These are phyloP conservation scores for Lagenaria siceraria DNA, from an alignment of 306 rosid genomes.

Conservation along the genomic window DNA sequence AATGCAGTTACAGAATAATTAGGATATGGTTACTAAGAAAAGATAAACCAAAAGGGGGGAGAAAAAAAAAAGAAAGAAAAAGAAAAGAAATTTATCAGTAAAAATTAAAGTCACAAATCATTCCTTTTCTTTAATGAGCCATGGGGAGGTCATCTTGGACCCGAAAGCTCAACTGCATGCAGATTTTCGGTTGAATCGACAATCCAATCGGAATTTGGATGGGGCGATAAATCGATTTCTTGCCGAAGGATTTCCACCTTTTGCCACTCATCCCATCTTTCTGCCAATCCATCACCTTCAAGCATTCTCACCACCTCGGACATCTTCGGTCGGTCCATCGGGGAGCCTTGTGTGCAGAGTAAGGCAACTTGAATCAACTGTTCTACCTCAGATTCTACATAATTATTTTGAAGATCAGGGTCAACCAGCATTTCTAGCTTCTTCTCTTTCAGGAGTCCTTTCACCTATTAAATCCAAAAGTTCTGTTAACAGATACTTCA, in stretches of 20 bases:
- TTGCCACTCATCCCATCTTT: constrained; percentile 99
- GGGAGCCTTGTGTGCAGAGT: constrained; percentile 96
- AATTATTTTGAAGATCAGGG: constrained; percentile 82
- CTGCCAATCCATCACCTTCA: constrained; percentile 95
- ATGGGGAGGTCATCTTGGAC: constrained; percentile 78
- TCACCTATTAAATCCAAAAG: constrained; percentile 40
- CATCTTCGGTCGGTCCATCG: constrained; percentile 96
- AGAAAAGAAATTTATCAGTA: constrained; percentile 29
- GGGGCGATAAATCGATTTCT: constrained; percentile 81
- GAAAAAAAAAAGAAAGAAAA: not conserved
- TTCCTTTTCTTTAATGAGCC: constrained; percentile 20
- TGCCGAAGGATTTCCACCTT: constrained; percentile 89
- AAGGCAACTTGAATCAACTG: constrained; percentile 92
- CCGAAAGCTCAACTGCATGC: constrained; percentile 93
- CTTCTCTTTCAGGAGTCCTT: constrained; percentile 86
- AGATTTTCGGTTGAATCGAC: constrained; percentile 91
- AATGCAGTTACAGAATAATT: constrained; percentile 43
- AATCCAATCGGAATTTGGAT: constrained; percentile 87
- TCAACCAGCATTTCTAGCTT: constrained; percentile 88
- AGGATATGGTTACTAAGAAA: constrained; percentile 21
- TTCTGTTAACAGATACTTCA: not conserved
- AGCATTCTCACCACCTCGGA: constrained; percentile 98
- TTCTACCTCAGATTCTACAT: constrained; percentile 86
- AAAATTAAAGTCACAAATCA: constrained; percentile 33
- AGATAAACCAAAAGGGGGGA: not conserved